Evolutionary conservation across 352 stramenopile genomes (phyloP), one percentile per base, ranked within the genome.

Genomic region (Pilasporangium apinafurcum): DNA sequence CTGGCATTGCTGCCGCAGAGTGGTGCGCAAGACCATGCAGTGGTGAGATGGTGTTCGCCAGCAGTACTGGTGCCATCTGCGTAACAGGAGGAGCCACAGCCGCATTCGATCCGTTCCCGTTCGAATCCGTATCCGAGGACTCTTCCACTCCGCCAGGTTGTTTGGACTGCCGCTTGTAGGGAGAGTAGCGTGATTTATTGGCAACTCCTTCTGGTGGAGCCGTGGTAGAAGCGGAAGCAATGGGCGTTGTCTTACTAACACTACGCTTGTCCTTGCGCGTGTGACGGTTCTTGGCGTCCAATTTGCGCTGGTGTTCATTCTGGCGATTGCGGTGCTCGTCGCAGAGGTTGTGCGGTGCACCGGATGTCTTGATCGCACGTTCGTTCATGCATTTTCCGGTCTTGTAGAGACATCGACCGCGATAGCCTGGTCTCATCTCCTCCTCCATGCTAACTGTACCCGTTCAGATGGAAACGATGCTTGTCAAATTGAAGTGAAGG

Each of bases 261-360:
- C 16, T 27, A 17, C 61, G 63, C 44, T 77, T 82, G 46, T 84
- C 74, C 51, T 68, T 79, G 47, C 83, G 82, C 40, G 77, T 53
- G 28, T 66, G 53, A 34, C 81, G 81, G 51, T 89, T 85, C 59
- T 92, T 92, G 44, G 71, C 72, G 53, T 92, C 81, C 18, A 92
- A 73, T 55, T 91, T 90, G 60, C 81, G 81, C 70, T 92, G 81
- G 59, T 92, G 80, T 54, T 86, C 62, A 51, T 92, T 92, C 64
- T 92, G 81, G 29, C 74, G 69, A 51, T 70, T 74, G 37, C 81
- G 78, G 55, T 92, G 81, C 44, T 86, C 76, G 44, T 92, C 73
- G 51, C 81, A 92, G 46, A 92, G 74, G 58, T 91, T 92, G 66
- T 93, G 81, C 34, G 81, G 53, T 44, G 73, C 51, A 25, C 81